phyloP scores from a whole-genome alignment of 2,329 filamentous ascomycete species.

The Ophiocordyceps camponoti-rufipedis region DNA sequence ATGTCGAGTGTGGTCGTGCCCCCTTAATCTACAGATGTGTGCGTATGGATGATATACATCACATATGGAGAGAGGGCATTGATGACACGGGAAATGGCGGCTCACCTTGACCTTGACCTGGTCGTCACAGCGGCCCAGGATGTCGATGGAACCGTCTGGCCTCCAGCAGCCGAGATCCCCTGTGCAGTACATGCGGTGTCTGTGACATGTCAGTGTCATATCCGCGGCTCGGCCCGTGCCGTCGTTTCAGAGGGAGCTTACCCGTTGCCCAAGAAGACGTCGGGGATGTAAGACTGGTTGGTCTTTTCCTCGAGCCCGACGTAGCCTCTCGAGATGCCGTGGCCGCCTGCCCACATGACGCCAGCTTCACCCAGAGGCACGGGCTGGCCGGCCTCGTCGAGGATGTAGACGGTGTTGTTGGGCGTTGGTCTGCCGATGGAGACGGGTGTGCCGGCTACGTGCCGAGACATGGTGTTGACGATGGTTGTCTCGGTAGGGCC shows the following conservation, averaged over 20 bases:
- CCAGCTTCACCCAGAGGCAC: conserved; percentile 29
- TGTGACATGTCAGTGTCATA: conserved; percentile 6
- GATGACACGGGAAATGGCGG: background rate
- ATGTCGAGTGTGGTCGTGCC: background rate
- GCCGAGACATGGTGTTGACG: conserved; percentile 36
- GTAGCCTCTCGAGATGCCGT: conserved; percentile 36
- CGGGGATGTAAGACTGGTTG: conserved; percentile 25
- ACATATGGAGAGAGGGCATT: too few relatives aligned
- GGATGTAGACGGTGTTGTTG: conserved; percentile 36
- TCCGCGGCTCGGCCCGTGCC: background rate
- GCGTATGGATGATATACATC: too few relatives aligned
- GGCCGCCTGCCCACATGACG: conserved; percentile 37
- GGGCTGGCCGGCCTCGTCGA: conserved; percentile 25
- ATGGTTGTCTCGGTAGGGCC: conserved; percentile 43
- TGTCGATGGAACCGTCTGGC: conserved; percentile 31
- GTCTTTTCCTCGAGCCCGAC: conserved; percentile 33
- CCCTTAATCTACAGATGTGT: background rate
- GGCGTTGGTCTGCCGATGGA: conserved; percentile 37
- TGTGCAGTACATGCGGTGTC: conserved; percentile 38
- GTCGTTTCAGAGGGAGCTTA: conserved; percentile 8
- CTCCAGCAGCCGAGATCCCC: conserved; percentile 39
- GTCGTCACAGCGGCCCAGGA: conserved; percentile 38
- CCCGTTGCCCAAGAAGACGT: conserved; percentile 33
- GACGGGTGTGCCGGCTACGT: conserved; percentile 24
- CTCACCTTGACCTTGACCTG: conserved; percentile 40